phyloP scores from a whole-genome alignment of 495 filamentous ascomycete species.

The Aspergillus taichungensis region DNA sequence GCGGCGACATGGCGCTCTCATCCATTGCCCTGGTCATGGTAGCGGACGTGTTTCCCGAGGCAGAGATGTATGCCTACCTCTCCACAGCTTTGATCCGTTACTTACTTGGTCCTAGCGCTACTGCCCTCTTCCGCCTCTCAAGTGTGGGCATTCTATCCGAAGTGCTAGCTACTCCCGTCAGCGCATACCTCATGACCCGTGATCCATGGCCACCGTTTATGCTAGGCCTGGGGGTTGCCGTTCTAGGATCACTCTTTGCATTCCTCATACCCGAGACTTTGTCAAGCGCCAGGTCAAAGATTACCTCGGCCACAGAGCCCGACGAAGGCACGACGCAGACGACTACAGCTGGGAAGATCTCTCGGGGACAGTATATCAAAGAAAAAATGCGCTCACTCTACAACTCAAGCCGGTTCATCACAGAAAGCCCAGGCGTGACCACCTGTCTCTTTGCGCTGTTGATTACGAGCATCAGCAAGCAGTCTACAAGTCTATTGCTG shows the following conservation, averaged over 20 bases:
- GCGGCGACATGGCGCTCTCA: slow-evolving; percentile 17
- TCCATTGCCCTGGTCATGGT: slow-evolving; percentile 21
- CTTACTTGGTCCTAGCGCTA: slow-evolving; percentile 15
- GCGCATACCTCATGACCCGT: slow-evolving; percentile 23
- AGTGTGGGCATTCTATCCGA: slow-evolving; percentile 16
- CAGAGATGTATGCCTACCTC: slow-evolving; percentile 20
- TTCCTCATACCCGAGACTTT: slow-evolving; percentile 41
- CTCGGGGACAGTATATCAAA: slow-evolving; percentile 8
- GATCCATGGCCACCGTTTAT: slow-evolving; percentile 20
- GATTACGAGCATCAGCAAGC: slow-evolving; percentile 21
- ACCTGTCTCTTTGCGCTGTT: slow-evolving; percentile 24
- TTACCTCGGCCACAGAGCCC: background rate
- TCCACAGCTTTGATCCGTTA: background rate
- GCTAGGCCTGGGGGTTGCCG: slow-evolving; percentile 16
- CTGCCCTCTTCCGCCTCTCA: slow-evolving; percentile 18
- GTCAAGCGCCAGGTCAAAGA: slow-evolving; percentile 13
- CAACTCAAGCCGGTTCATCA: slow-evolving; percentile 23
- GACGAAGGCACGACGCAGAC: background rate
- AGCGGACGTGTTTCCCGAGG: slow-evolving; percentile 24
- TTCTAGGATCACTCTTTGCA: slow-evolving; percentile 18
- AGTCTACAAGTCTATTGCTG: slow-evolving; percentile 22
- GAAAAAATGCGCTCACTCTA: slow-evolving; percentile 16
- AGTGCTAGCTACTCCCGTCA: slow-evolving; percentile 23
- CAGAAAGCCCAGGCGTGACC: slow-evolving; percentile 17
- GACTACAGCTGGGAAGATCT: slow-evolving; percentile 2